Percentiles rank a stretch among this genome's conserved stretches.
These are phyloP conservation scores for Skeletonema grethae DNA, from an alignment of 108 stramenopile species.

Conservation along the genomic window DNA sequence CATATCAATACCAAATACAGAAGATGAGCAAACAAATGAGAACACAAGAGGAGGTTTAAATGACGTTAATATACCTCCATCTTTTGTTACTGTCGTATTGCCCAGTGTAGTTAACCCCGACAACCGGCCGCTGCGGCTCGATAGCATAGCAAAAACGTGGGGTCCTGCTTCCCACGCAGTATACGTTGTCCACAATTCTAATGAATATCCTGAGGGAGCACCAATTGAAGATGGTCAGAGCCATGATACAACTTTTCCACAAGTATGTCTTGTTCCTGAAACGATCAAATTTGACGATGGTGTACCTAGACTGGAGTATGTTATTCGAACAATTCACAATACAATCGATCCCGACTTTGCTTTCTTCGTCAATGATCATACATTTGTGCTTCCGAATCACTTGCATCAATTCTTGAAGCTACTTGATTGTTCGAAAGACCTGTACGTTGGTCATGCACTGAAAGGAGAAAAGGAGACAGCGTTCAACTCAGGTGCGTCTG, in stretches of 20 bases:
- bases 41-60: neutral
- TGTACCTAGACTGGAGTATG: slow-evolving; percentile 68
- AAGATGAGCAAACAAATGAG: neutral
- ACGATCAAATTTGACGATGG: slow-evolving; percentile 69
- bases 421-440: slow-evolving; percentile 52
- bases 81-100: slow-evolving; percentile 74
- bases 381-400: slow-evolving; percentile 85
- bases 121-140: slow-evolving; percentile 56
- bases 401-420: slow-evolving; percentile 70
- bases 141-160: slow-evolving; percentile 85
- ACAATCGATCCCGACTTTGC: slow-evolving; percentile 83
- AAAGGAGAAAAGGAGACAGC: slow-evolving; percentile 56
- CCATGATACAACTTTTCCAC: slow-evolving; percentile 55
- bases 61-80: slow-evolving; percentile 23
- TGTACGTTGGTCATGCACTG: slow-evolving; percentile 87
- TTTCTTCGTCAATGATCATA: slow-evolving; percentile 93
- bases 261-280: slow-evolving; percentile 66
- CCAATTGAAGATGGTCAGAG: slow-evolving; percentile 41
- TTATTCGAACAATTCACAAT: slow-evolving; percentile 62
- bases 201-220: slow-evolving; percentile 62
- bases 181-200: slow-evolving; percentile 66
- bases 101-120: slow-evolving; percentile 80
- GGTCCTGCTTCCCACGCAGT: slow-evolving; percentile 69
- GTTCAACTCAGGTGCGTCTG: slow-evolving; percentile 89
- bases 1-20: slow-evolving; percentile 4